These are phyloP conservation scores for Aleurites moluccanus DNA, from an alignment of 441 rosid genomes.

Conservation along the genomic window DNA sequence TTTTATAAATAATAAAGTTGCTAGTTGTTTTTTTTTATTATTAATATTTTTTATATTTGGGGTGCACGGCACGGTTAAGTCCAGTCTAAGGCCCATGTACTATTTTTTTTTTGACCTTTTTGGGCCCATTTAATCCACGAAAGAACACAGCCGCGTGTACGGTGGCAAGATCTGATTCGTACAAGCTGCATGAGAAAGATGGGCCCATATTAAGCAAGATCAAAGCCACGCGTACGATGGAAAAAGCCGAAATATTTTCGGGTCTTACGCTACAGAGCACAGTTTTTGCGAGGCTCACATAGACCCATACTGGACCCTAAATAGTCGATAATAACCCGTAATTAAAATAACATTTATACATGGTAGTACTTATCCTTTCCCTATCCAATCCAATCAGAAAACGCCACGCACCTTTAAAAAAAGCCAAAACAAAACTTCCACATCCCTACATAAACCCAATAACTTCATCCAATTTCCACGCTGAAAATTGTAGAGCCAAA, in stretches of 20 bases:
- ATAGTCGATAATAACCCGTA: background rate
- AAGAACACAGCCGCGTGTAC: background rate
- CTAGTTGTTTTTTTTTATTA: no score
- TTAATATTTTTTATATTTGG: no score
- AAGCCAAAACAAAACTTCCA: background rate
- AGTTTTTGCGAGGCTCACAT: background rate
- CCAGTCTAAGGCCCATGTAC: background rate
- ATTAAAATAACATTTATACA: background rate
- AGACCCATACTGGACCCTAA: background rate
- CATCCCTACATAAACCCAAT: background rate
- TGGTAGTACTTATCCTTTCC: conserved; percentile 31
- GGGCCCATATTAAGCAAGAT: no score
- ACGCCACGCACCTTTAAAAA: background rate
- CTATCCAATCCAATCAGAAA: conserved; percentile 14
- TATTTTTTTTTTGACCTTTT: no score
- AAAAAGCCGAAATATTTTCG: background rate
- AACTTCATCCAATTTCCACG: no score
- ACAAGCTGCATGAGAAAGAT: no score
- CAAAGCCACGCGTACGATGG: no score
- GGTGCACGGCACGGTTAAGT: background rate
- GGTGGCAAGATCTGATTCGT: background rate
- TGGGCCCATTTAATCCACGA: background rate
- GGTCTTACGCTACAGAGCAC: no score
- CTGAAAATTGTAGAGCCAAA: no score
- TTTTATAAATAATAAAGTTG: background rate